Evolutionary conservation across 2,329 filamentous ascomycete species (phyloP).

Genomic region (Alternaria sp.): DNA sequence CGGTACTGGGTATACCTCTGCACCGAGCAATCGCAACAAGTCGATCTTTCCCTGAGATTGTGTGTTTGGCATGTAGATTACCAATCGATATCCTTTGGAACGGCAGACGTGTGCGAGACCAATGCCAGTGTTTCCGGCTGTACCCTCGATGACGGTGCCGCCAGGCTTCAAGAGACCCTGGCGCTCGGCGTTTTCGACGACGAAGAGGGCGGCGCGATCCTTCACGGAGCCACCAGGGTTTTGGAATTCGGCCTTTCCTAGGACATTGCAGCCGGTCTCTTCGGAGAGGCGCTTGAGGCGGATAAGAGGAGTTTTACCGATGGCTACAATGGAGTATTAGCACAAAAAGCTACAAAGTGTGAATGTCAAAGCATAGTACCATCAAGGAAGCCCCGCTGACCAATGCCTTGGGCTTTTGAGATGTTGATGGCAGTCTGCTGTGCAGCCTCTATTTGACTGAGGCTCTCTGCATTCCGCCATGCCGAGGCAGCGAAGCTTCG

Average conservation of each 20-base stretch:
- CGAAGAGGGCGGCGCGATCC: conserved; percentile 93
- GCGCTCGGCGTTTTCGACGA: conserved; percentile 93
- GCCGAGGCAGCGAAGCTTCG: conserved; percentile 73
- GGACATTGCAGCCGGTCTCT: conserved; percentile 90
- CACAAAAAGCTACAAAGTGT: not conserved
- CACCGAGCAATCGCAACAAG: conserved; percentile 86
- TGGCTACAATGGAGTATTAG: conserved; percentile 66
- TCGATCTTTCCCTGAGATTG: conserved; percentile 99
- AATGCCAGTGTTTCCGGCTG: conserved; percentile 97
- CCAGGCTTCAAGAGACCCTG: conserved; percentile 81
- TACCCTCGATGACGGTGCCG: conserved; percentile 96
- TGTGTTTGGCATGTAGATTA: conserved; percentile 99
- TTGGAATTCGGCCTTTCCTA: conserved; percentile 98
- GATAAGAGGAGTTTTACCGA: conserved; percentile 96
- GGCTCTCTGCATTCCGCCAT: conserved; percentile 60
- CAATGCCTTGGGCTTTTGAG: conserved; percentile 80
- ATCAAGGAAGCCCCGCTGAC: conserved; percentile 78
- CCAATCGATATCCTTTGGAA: conserved; percentile 88
- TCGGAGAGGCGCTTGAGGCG: conserved; percentile 87
- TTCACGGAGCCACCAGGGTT: conserved; percentile 97
- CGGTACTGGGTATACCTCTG: conserved; percentile 94
- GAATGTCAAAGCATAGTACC: conserved; percentile 62
- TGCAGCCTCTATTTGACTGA: conserved; percentile 58
- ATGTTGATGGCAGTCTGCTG: conserved; percentile 74
- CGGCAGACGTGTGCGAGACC: conserved; percentile 96